A percentile compares a stretch with the other conserved stretches of the same genome.
Evolutionary conservation across 345 rosid genomes (phyloP).

Genomic region (Acer campestre): DNA sequence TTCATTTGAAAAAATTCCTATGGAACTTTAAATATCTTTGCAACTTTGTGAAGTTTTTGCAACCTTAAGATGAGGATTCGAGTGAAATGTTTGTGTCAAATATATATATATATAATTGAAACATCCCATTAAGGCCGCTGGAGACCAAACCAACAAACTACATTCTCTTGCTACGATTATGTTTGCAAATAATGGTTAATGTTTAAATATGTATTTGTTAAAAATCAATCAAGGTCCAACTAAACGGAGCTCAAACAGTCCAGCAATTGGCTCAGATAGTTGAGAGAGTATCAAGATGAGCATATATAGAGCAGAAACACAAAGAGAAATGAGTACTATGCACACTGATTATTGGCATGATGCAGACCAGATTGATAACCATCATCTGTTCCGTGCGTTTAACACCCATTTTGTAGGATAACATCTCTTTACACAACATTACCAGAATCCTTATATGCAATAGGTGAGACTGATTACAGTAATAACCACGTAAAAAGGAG

Average conservation of each 20-base stretch:
- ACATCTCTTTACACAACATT: constrained; percentile 36
- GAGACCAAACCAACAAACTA: neutral
- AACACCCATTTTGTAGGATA: constrained; percentile 12
- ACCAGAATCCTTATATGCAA: constrained; percentile 25
- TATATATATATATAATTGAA: too few relatives aligned
- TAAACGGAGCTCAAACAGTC: neutral
- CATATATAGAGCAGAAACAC: neutral
- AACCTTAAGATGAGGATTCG: too few relatives aligned
- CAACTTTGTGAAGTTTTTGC: too few relatives aligned
- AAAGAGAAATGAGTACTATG: neutral
- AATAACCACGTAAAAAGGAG: constrained; percentile 15
- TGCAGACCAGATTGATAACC: neutral
- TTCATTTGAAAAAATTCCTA: neutral
- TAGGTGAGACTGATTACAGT: constrained; percentile 24
- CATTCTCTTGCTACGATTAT: neutral
- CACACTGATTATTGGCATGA: neutral
- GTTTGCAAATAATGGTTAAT: neutral
- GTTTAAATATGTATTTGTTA: neutral
- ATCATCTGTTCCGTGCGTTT: neutral
- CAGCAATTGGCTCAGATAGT: neutral
- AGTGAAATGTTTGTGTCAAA: too few relatives aligned
- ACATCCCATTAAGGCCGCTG: neutral
- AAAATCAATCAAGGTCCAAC: neutral
- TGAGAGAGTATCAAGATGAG: neutral
- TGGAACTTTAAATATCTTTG: neutral